Evolutionary conservation across 345 rosid genomes (phyloP).

Genomic region (Pistacia integerrima): DNA sequence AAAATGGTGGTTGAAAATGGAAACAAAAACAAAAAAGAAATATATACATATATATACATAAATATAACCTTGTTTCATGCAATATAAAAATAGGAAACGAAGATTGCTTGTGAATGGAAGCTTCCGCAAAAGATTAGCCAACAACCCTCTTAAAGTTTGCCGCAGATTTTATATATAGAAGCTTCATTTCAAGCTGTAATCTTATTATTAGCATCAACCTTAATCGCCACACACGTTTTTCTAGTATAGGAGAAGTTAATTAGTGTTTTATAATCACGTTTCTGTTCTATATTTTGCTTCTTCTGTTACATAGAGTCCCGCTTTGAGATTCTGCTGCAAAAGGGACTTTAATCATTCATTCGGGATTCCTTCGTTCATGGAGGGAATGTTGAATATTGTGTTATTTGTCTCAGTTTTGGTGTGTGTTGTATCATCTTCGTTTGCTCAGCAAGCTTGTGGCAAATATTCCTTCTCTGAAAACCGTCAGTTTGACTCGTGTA

Average conservation of each 20-base stretch:
- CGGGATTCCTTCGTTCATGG: neutral
- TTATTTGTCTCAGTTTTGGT: slow-evolving; percentile 19
- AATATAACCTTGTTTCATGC: neutral
- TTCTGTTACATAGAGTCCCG: neutral
- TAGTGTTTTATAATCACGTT: neutral
- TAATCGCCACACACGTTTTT: too few relatives aligned
- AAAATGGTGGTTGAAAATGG: neutral
- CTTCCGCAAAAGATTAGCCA: neutral
- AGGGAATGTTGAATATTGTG: neutral
- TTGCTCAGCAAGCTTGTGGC: slow-evolving; percentile 56
- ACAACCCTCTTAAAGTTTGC: neutral
- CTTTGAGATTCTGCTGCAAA: too few relatives aligned
- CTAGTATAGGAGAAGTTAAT: too few relatives aligned
- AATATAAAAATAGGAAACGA: neutral
- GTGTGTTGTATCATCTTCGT: slow-evolving; percentile 27
- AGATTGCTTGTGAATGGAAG: neutral
- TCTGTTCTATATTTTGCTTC: neutral
- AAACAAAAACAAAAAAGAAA: neutral
- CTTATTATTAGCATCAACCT: neutral
- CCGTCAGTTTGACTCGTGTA: slow-evolving; percentile 60
- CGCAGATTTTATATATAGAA: neutral
- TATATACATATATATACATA: too few relatives aligned
- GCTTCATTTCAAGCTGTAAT: neutral
- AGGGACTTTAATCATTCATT: neutral
- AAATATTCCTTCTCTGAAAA: slow-evolving; percentile 62